Evolutionary conservation across 179 eudicot genomes (phyloP), one percentile per base, ranked within the genome.

Genomic region (Pouteria campechiana): DNA sequence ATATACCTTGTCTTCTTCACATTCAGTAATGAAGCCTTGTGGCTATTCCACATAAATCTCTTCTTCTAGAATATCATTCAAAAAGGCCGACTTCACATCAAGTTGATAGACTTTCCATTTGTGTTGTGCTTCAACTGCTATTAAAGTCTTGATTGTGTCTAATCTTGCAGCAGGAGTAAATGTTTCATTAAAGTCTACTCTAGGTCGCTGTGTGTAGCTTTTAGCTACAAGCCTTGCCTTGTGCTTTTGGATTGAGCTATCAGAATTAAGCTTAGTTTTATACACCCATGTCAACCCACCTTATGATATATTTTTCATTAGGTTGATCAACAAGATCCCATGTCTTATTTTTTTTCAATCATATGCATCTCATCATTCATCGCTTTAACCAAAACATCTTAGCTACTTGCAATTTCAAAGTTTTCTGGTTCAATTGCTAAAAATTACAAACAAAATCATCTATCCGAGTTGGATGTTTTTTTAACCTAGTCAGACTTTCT

Each of bases 301-400:
- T n/a, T n/a, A 35, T 17, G 6, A 37, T 8, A 16, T 37, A 30
- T 15, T 11, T 37, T 8, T 7, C 36, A 9, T 38, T 24, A 10
- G 19, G 45, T 5, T 12, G 25, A 4, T 15, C 41, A 0, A 28
- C 34, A 1, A 50, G 24, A 17, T 49, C 24, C 25, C 54, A 49
- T 2, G 44, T 49, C 12, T 49, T 24, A 25, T 50, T 50, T 24
- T 50, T 49, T 25, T 25, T n/a, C 34, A 7, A 37, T 50, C 44
- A 32, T 32, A 1, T 30, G 8, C 4, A 46, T 32, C 6, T 46
- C 25, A n/a, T 46, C 13, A n/a, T 46, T 25, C 37, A 17, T 17
- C 13, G 23, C 25, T 11, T 29, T 9, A 3, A n/a, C n/a, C n/a
- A n/a, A n/a, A n/a, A n/a, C n/a, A n/a, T n/a, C n/a, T n/a, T n/a